A percentile compares a stretch with the other conserved stretches of the same genome.
These are phyloP conservation scores for Clarireedia hainanense DNA, from an alignment of 2,329 filamentous ascomycete species.

Conservation along the genomic window DNA sequence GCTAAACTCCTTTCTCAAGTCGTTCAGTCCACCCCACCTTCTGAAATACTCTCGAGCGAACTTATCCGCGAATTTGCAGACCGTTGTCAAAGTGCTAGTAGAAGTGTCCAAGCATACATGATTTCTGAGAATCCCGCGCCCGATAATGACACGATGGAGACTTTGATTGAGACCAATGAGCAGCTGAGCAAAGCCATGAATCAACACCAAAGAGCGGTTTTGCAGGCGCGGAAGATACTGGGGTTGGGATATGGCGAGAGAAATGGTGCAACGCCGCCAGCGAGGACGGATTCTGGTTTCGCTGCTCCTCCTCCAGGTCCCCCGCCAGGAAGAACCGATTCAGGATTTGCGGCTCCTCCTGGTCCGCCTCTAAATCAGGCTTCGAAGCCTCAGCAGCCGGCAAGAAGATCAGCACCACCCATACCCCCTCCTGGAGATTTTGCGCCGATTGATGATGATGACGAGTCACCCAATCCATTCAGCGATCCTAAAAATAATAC, in stretches of 20 bases:
- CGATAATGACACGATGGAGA: slow-evolving; percentile 90
- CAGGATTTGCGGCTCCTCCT: slow-evolving; percentile 5
- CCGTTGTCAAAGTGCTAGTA: slow-evolving; percentile 72
- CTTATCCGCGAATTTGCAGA: slow-evolving; percentile 87
- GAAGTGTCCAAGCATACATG: slow-evolving; percentile 82
- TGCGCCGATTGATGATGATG: slow-evolving; percentile 20
- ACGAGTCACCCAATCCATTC: slow-evolving; percentile 24
- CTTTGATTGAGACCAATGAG: slow-evolving; percentile 89
- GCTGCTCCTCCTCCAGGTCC: slow-evolving; percentile 6
- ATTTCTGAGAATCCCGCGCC: slow-evolving; percentile 67
- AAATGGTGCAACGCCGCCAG: slow-evolving; percentile 15
- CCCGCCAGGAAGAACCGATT: slow-evolving; percentile 14
- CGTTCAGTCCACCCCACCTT: slow-evolving; percentile 72
- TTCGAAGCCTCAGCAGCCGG: not conserved
- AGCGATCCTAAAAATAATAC: slow-evolving; percentile 19
- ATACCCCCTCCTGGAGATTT: slow-evolving; percentile 25
- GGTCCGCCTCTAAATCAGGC: slow-evolving; percentile 12
- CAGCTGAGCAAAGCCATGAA: slow-evolving; percentile 75
- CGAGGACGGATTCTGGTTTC: slow-evolving; percentile 11
- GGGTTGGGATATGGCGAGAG: slow-evolving; percentile 30
- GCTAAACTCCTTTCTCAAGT: slow-evolving; percentile 90
- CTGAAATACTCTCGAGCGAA: slow-evolving; percentile 74
- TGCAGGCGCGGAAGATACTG: slow-evolving; percentile 51
- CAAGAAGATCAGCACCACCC: slow-evolving; percentile 14
- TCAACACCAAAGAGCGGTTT: slow-evolving; percentile 73